Evolutionary conservation across 2,329 filamentous ascomycete genomes (phyloP).

Genomic region (Monosporascus sp.): DNA sequence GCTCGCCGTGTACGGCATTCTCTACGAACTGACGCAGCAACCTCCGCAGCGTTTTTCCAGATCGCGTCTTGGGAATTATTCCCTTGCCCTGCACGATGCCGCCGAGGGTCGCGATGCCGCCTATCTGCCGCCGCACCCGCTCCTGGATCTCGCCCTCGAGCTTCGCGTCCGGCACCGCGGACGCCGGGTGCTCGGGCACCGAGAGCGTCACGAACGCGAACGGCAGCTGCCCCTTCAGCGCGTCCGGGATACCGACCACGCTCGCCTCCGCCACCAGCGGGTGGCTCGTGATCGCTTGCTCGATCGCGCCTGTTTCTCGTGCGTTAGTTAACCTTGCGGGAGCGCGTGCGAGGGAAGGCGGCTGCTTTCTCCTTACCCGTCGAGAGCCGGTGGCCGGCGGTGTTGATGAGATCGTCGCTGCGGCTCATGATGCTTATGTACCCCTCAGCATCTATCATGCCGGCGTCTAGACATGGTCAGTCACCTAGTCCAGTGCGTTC

Average conservation of each 20-base stretch:
- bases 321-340: constrained; percentile 1
- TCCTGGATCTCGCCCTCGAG: constrained; percentile 61
- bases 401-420: constrained; percentile 86
- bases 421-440: constrained; percentile 62
- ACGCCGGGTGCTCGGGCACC: constrained; percentile 41
- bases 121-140: constrained; percentile 74
- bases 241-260: constrained; percentile 80
- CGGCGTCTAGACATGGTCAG: constrained; percentile 54
- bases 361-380: constrained; percentile 54
- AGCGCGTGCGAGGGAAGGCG: too few species aligned
- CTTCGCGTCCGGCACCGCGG: constrained; percentile 42
- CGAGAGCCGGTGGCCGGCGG: constrained; percentile 87
- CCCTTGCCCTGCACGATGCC: constrained; percentile 79
- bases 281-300: constrained; percentile 84
- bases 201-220: constrained; percentile 75
- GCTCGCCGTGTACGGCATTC: constrained; percentile 70
- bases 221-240: constrained; percentile 83
- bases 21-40: constrained; percentile 81
- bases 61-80: constrained; percentile 88
- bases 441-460: constrained; percentile 73
- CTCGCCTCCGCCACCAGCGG: constrained; percentile 76
- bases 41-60: constrained; percentile 83
- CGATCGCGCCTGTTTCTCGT: constrained; percentile 63
- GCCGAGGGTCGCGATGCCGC: constrained; percentile 78
- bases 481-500: background rate